Evolutionary conservation across 768 basidiomycete genomes (phyloP).

Genomic region (Coprinellus micaceus): DNA sequence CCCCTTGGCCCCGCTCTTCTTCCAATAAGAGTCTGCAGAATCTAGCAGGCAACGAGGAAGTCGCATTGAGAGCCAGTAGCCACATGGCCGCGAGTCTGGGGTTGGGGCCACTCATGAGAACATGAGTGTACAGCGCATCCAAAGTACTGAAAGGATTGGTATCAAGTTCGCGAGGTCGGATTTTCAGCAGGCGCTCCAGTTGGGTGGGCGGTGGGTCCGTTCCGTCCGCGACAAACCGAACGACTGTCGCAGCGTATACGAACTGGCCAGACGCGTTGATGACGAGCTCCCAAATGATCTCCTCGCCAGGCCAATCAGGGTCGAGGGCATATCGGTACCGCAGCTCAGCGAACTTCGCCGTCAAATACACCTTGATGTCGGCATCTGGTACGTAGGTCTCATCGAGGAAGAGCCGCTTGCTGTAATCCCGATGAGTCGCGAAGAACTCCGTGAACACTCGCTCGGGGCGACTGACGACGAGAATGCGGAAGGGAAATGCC

Average conservation of each 20-base stretch:
- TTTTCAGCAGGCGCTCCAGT: slow-evolving; percentile 1
- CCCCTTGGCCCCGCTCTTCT: no score
- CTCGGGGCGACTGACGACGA: slow-evolving; percentile 8
- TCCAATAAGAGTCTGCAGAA: no score
- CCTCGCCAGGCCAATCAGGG: slow-evolving; percentile 1
- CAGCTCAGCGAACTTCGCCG: not conserved
- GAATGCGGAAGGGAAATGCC: not conserved
- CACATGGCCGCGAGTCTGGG: no score
- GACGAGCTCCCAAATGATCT: not conserved
- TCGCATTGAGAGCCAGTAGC: no score
- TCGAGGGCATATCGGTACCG: not conserved
- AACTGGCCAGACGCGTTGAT: slow-evolving; percentile 13
- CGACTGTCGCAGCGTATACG: slow-evolving; percentile 14
- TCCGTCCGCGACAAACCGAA: slow-evolving; percentile 5
- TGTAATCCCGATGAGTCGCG: not conserved
- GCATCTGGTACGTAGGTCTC: not conserved
- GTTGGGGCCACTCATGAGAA: not conserved
- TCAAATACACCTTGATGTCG: not conserved
- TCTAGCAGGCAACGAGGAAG: no score
- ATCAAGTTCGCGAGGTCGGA: not conserved
- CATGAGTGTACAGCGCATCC: not conserved
- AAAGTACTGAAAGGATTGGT: not conserved
- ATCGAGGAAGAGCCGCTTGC: not conserved
- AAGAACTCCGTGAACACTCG: not conserved
- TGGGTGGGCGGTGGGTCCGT: slow-evolving; percentile 7